Evolutionary conservation across 2,329 filamentous ascomycete genomes (phyloP), one percentile per base, ranked within the genome.

Genomic region (Huntiella abstrusa): DNA sequence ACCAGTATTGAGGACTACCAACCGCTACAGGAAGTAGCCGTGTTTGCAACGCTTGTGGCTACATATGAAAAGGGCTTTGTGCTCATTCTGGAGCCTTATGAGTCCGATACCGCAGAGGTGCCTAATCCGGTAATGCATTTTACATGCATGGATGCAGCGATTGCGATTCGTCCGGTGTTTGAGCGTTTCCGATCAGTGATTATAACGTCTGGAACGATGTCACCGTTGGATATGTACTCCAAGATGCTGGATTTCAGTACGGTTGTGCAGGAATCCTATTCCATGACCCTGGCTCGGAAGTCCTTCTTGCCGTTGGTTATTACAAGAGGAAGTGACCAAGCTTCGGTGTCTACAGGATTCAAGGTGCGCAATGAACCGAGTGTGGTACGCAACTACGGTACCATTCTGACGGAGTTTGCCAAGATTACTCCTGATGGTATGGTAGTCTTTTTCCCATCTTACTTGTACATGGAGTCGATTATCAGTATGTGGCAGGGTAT

Each of bases 401-500:
- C 80, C 52, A 70, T 98, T 2, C 68, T 98, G 32, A 91, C 87
- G 5, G 91, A 98, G 59, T 96, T 98, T 59, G 83, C 86, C 46
- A 92, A 88, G 60, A 79, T 96, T 53, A 98, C 91, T 0, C 92
- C 91, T 0, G 91, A 98, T 56, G 91, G 91, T 32, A 79, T 98
- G 61, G 91, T 98, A n/a, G 91, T 98, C 35, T 98, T 98, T 68
- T 98, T 98, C 60, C 92, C 91, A 0, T 94, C 86, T 0, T 98
- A 98, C 56, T 72, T 98, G 1, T 98, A 98, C 65, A 96, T 98
- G 91, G 91, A 98, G 59, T 91, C 82, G 45, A 96, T 96, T 59
- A 95, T 98, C 59, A 88, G 82, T 59, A 94, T 94, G 77, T 98
- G 91, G 91, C 91, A 98, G 61, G 86, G 85, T 47, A 96, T 96